Base-by-base conservation (phyloP, 2,329 filamentous ascomycete genomes). In the Arachnomyces sp. region DNA sequence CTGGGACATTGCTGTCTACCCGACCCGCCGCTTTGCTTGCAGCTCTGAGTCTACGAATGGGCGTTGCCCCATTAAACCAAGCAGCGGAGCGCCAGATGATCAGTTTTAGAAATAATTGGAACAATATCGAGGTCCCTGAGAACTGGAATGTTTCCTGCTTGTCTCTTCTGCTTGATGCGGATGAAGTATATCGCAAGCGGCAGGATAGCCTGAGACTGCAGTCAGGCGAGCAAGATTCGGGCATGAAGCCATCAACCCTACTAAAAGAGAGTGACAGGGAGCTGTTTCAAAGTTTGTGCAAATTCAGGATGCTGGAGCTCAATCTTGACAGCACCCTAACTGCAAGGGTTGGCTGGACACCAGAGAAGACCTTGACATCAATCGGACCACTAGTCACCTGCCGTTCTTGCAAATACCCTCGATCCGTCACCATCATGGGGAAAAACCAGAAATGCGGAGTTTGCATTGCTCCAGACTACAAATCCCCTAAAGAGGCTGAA, bases 391-490 rank as follows among this genome's bases (percentile, higher is more conserved):
- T 67, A 0, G 59, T 60, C 2, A 45, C 57, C 2, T 74, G 71
- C 51, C 58, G 52, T 25, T 42, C 34, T 11, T 74, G 70, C 52
- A 48, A 61, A 13, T 63, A 64, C 39, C 67, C 71, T 7, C 63
- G 71, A 4, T 74, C 71, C 0, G 68, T 74, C 13, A 72, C 70
- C 5, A 55, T 73, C 8, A 74, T 74, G 71, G 59, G 56, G 0
- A 15, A 44, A 0, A 46, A 56, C 7, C 55, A 58, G 1, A 36
- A 60, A 9, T 73, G 70, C 39, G 70, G 70, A 2, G 39, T 67
- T 6, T 74, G 70, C 38, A 41, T 44, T 7, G 17, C 20, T 1
- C 39, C 53, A 7, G 52, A 61, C 8, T 46, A 56, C 15, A 45
- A 54, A 2, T 46, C 49, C 4, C 16, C n/a, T 7, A 40, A 46